These are phyloP conservation scores for Coelastrella sp. DNA, from an alignment of 139 green algal genomes.

Conservation along the genomic window DNA sequence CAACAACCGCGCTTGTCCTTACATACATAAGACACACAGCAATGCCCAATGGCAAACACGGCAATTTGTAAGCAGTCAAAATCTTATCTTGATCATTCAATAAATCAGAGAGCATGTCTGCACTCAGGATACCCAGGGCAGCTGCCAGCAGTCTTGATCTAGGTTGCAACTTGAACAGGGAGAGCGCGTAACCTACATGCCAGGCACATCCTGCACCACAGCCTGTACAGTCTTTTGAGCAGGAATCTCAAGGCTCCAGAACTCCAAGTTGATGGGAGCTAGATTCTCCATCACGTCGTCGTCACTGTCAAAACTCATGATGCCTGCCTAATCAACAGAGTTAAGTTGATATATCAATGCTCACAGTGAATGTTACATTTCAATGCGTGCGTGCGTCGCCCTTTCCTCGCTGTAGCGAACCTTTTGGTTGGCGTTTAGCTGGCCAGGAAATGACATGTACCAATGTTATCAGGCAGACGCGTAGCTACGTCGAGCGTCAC, in stretches of 20 bases:
- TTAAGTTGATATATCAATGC: no score
- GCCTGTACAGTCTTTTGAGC: conserved; percentile 5
- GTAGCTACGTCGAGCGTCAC: no score
- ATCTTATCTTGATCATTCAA: no score
- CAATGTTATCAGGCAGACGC: no score
- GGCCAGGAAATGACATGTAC: neutral
- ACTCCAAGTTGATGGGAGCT: conserved; percentile 26
- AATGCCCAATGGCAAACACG: no score
- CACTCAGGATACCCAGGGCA: neutral
- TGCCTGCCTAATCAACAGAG: neutral
- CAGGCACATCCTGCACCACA: neutral
- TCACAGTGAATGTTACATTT: no score
- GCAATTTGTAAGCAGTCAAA: no score
- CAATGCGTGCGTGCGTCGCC: no score
- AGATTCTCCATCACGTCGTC: conserved; percentile 1
- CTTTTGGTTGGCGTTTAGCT: neutral
- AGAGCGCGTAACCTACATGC: conserved; percentile 4
- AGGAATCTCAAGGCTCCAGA: conserved; percentile 32
- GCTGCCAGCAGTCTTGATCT: neutral
- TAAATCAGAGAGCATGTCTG: no score
- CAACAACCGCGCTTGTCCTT: no score
- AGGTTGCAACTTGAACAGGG: neutral
- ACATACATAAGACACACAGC: no score
- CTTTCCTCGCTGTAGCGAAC: neutral
- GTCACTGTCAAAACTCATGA: conserved; percentile 1